These are phyloP conservation scores for Pseudotsuga menziesii DNA, from an alignment of 75 land plant genomes.

Conservation along the genomic window DNA sequence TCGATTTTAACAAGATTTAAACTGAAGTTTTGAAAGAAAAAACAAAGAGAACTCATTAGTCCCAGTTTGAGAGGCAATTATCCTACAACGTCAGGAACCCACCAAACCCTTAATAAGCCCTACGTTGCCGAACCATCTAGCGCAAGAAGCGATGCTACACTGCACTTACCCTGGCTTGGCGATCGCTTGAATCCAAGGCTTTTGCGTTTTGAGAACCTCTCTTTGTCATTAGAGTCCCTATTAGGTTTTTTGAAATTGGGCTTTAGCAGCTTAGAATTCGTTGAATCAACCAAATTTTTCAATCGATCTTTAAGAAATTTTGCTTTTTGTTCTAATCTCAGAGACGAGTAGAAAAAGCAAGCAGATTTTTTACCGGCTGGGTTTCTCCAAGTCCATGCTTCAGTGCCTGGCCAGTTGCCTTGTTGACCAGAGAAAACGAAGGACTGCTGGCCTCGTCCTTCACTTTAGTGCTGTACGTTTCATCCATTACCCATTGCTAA, in stretches of 20 bases:
- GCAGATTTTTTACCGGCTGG: slow-evolving; percentile 36
- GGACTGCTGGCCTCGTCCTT: slow-evolving; percentile 64
- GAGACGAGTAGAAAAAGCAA: not conserved
- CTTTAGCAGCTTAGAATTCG: not conserved
- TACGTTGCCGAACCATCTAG: too few relatives aligned
- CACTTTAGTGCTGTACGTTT: slow-evolving; percentile 41
- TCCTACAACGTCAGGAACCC: too few relatives aligned
- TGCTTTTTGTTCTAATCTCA: not conserved
- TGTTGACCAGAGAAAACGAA: slow-evolving; percentile 64
- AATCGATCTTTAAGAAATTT: not conserved
- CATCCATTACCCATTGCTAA: slow-evolving; percentile 75
- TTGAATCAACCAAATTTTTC: not conserved
- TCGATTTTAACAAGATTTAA: too few relatives aligned
- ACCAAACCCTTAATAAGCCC: too few relatives aligned
- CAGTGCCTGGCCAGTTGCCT: slow-evolving; percentile 62
- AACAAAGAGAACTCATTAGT: too few relatives aligned
- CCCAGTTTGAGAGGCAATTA: too few relatives aligned
- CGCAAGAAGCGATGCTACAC: too few relatives aligned
- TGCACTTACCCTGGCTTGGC: not conserved
- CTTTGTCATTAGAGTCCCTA: not conserved
- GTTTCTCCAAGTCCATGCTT: slow-evolving; percentile 44
- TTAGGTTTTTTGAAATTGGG: not conserved
- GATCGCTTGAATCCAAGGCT: not conserved
- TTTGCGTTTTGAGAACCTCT: too few relatives aligned
- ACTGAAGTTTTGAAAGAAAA: too few relatives aligned